Base-by-base conservation (phyloP, 2,329 filamentous ascomycete species). In the Thielaviopsis musarum region DNA sequence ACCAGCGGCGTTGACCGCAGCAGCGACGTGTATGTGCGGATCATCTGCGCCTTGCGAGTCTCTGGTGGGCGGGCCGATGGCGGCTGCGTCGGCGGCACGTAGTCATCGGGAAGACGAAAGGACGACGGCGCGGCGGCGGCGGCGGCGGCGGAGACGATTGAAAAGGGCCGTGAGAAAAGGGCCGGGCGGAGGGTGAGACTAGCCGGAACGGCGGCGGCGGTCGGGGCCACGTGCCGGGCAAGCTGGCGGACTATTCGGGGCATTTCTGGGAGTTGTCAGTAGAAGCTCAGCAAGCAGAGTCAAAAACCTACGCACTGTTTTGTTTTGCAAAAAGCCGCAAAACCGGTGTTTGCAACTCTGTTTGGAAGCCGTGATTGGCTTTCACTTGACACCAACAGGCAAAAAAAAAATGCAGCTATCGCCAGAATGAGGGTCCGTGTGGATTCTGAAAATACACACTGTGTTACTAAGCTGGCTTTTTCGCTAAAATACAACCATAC, bases 11-110 rank as follows among this genome's bases (percentile, higher is more conserved):
- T 85, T 22, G 89, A 89, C 62, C 88, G 88, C 61, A 96, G 81
- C 62, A 95, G 76, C 54, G 91, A 93, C 57, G 91, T 88, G 73
- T 96, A 96, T 66, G 87, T 83, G 61, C 91, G 83, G 61, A 83
- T 77, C 62, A 97, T 78, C 72, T 98, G 93, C 17, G 90, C 85
- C 74, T 97, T 95, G 70, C 91, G 86, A 67, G 85, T 85, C 69
- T 95, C 87, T 54, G 91, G 81, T 21, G 84, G 86, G 69, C 91
- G 88, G 69, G 94, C 86, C 59, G 88, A 95, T 3, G 88, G 89
- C 2, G 91, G 91, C 71, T 96, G 90, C 0, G 83, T 85, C 0
- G 83, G 81, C 73, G 79, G 84, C 1, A 75, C 70, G 63, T 77
- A 76, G 64, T 78, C 72, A 61, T 73, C 69, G 1, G 76, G 75